phyloP scores from a whole-genome alignment of 345 rosid genomes.

The Hibiscus trionum region DNA sequence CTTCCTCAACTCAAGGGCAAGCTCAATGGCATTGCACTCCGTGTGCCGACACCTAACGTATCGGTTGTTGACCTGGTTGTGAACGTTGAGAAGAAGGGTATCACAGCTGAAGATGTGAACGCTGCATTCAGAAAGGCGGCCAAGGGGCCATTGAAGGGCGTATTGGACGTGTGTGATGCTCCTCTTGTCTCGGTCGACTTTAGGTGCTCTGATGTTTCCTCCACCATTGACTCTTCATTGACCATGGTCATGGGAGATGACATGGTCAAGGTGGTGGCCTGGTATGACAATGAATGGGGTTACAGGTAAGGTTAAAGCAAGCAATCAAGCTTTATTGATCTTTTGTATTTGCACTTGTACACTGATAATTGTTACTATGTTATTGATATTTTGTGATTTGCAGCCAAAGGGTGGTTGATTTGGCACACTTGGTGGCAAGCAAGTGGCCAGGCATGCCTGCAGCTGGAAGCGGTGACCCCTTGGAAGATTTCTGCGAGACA shows the following conservation, averaged over 20 bases:
- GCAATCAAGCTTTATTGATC: background rate
- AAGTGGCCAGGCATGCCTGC: slow-evolving; percentile 71
- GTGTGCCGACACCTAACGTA: slow-evolving; percentile 98
- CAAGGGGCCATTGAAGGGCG: slow-evolving; percentile 71
- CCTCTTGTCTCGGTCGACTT: slow-evolving; percentile 93
- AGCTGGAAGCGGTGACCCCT: slow-evolving; percentile 75
- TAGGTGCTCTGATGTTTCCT: slow-evolving; percentile 83
- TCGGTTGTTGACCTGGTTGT: slow-evolving; percentile 92
- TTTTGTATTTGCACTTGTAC: background rate
- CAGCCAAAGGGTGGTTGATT: slow-evolving; percentile 97
- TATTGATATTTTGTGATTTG: background rate
- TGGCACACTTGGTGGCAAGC: slow-evolving; percentile 81
- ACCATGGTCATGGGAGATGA: slow-evolving; percentile 99
- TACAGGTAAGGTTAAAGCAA: slow-evolving; percentile 50
- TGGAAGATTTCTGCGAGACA: slow-evolving; percentile 87
- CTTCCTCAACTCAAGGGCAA: slow-evolving; percentile 96
- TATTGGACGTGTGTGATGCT: slow-evolving; percentile 73
- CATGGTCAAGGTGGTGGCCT: slow-evolving; percentile 95
- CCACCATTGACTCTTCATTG: slow-evolving; percentile 86
- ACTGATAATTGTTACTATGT: background rate
- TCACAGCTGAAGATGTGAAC: slow-evolving; percentile 80
- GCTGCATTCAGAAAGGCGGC: slow-evolving; percentile 88
- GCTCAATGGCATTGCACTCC: slow-evolving; percentile 94
- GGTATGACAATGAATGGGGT: slow-evolving; percentile 99
- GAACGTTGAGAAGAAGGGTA: slow-evolving; percentile 77